Conservation (phyloP, 2,329 filamentous ascomycete genomes). For the Aciculosporium take region DNA sequence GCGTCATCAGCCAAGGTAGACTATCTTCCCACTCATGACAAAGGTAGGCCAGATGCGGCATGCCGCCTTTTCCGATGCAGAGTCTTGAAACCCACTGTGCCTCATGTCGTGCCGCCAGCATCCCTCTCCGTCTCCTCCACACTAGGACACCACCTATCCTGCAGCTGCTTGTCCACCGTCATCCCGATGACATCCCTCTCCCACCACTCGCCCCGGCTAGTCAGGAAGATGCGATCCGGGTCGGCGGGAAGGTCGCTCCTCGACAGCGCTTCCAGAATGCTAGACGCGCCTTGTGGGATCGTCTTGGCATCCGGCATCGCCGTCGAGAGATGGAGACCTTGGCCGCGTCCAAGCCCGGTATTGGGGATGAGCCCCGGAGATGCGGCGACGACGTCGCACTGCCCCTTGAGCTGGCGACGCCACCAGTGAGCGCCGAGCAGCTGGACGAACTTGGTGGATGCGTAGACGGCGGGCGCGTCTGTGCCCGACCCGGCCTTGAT, state of each 20-base stretch:
- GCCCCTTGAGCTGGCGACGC: slow-evolving; percentile 33
- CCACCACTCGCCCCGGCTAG: slow-evolving; percentile 45
- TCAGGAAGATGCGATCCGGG: slow-evolving; percentile 37
- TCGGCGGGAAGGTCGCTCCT: slow-evolving; percentile 34
- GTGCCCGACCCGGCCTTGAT: slow-evolving; percentile 25
- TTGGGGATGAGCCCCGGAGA: slow-evolving; percentile 37
- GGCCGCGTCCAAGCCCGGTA: slow-evolving; percentile 27
- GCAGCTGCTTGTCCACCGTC: slow-evolving; percentile 30
- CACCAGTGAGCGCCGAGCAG: slow-evolving; percentile 40
- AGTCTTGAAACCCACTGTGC: too few species aligned
- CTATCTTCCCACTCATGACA: too few species aligned
- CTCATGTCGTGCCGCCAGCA: slow-evolving; percentile 12
- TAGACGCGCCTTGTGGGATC: slow-evolving; percentile 31
- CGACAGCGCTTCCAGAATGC: slow-evolving; percentile 29
- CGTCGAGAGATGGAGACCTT: slow-evolving; percentile 14
- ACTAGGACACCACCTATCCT: slow-evolving; percentile 36
- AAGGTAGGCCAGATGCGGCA: too few species aligned
- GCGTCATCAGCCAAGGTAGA: too few species aligned
- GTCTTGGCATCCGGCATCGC: slow-evolving; percentile 32
- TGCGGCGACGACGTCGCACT: slow-evolving; percentile 34
- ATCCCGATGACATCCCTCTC: slow-evolving; percentile 26
- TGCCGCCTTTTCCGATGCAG: too few species aligned
- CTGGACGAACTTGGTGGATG: slow-evolving; percentile 34
- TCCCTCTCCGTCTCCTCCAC: slow-evolving; percentile 34
- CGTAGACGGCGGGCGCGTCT: slow-evolving; percentile 20